Base-by-base conservation (phyloP, 331 rosid species). In the Ulmus americana region DNA sequence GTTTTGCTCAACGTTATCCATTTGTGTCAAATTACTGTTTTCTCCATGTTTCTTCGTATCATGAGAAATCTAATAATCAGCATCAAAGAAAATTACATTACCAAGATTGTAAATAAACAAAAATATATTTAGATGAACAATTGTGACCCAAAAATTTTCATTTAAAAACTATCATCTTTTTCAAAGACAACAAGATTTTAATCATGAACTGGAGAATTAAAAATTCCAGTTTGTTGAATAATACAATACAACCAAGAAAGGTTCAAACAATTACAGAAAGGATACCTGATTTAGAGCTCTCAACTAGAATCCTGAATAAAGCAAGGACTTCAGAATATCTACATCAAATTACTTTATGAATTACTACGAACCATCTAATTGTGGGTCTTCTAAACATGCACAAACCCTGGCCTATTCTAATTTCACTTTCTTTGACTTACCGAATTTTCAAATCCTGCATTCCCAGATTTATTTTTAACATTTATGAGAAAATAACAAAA, bases 31-130 rank as follows among this genome's bases (percentile, higher is more conserved):
- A 63, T 38, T 39, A n/a, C 5, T 35, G 45, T 35, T 28, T 39
- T 47, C 57, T 13, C 8, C 56, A 18, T 47, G 50, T 13, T 67
- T 59, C 55, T 67, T 45, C 43, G 13, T 28, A 28, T 66, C 45
- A 3, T 66, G n/a, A 43, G 51, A 52, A 53, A 42, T 45, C 61
- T 66, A 66, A 18, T 66, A 6, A 38, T 35, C 42, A 8, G 22
- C 44, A 54, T 15, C 51, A 41, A 53, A 38, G 70, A 54, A 66
- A 42, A 11, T 64, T 38, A 54, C 2, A 53, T 16, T 22, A 14
- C 39, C 57, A 16, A 39, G 4, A 40, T 59, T 41, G 1, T 5
- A 49, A 6, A 49, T 6, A 5, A 6, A 28, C n/a, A 56, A 56
- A 0, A 38, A 35, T 38, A 22, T 11, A 56, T 28, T 18, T 7